Conservation (phyloP, 2,329 filamentous ascomycete genomes). For the Penicillium sp. region DNA sequence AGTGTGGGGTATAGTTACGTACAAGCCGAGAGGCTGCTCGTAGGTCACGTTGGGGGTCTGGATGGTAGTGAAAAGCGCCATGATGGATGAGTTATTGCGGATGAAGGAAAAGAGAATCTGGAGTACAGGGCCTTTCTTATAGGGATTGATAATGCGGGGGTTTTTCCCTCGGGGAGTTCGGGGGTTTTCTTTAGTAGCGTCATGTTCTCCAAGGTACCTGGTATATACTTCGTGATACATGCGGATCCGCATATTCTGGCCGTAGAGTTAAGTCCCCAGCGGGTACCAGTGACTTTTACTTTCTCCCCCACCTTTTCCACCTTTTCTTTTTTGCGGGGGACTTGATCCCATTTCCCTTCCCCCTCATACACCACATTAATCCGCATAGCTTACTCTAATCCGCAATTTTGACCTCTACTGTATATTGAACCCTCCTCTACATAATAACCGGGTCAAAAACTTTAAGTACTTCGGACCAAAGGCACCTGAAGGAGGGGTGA, state of each 20-base stretch:
- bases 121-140: background rate
- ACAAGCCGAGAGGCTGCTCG: conserved; percentile 42
- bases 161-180: background rate
- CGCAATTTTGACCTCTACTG: background rate
- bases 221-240: background rate
- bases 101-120: background rate
- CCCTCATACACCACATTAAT: too few species aligned
- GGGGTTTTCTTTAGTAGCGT: too few species aligned
- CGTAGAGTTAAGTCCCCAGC: background rate
- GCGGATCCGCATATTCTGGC: background rate
- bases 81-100: conserved; percentile 16
- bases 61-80: conserved; percentile 39
- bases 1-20: conserved; percentile 50
- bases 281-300: background rate
- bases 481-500: background rate
- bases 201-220: background rate
- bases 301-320: too few species aligned
- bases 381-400: background rate
- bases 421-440: background rate
- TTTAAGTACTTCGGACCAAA: background rate
- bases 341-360: background rate
- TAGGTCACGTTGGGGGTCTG: conserved; percentile 39
- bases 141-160: background rate
- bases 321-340: background rate
- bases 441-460: background rate